Conservation (phyloP, 2,329 filamentous ascomycete species). For the Harringtonia aguacate region DNA sequence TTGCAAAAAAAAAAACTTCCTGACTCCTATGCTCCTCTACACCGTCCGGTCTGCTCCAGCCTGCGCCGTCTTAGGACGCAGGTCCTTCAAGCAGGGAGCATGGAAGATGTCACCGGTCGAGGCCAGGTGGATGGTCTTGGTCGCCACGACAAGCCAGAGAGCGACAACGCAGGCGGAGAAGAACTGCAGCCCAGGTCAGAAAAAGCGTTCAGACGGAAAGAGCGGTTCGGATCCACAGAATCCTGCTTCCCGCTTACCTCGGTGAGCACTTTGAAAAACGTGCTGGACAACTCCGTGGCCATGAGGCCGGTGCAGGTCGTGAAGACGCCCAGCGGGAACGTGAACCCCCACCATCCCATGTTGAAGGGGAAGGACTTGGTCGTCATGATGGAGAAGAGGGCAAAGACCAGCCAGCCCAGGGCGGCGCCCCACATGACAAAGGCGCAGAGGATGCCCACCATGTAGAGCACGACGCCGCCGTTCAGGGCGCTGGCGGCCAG, state of each 20-base stretch:
- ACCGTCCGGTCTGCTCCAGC: conserved; percentile 7
- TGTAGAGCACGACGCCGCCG: conserved; percentile 43
- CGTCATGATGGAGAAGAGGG: conserved; percentile 16
- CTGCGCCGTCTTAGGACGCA: conserved; percentile 9
- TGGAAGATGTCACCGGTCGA: conserved; percentile 31
- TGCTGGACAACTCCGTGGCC: conserved; percentile 28
- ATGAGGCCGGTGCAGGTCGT: conserved; percentile 29
- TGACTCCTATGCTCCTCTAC: not conserved
- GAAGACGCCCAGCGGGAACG: conserved; percentile 26
- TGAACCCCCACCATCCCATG: conserved; percentile 28
- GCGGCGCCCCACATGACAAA: conserved; percentile 24
- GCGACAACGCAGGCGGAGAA: conserved; percentile 28
- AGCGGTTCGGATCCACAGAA: no score
- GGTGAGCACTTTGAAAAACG: conserved; percentile 28
- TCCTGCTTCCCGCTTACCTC: conserved; percentile 13
- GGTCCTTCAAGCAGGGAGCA: conserved; percentile 29
- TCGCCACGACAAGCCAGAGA: conserved; percentile 30
- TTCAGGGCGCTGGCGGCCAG: conserved; percentile 24
- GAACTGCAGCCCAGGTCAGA: conserved; percentile 16
- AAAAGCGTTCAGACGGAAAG: no score
- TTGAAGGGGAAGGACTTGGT: conserved; percentile 27
- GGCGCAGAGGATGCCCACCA: conserved; percentile 31
- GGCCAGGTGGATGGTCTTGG: conserved; percentile 25
- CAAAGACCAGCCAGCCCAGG: conserved; percentile 23
- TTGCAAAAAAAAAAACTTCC: no score